These are phyloP conservation scores for Gaeumannomyces sp. DNA, from an alignment of 2,329 filamentous ascomycete species.

Conservation along the genomic window DNA sequence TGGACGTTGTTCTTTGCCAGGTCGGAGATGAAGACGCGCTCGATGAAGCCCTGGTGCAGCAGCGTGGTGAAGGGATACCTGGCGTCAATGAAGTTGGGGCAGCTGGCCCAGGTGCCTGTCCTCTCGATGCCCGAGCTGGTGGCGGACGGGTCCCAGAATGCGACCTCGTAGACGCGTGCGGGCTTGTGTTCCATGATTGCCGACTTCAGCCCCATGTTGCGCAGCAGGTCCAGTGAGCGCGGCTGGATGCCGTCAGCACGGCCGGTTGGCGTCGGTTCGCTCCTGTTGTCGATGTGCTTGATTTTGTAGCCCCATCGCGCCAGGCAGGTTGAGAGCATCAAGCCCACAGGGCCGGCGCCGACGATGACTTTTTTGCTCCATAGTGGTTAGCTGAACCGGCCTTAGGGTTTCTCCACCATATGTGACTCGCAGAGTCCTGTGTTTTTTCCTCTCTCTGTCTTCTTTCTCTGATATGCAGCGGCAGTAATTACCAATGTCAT, in stretches of 20 bases:
- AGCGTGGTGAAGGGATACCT: constrained; percentile 66
- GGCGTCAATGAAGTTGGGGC: constrained; percentile 74
- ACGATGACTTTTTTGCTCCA: constrained; percentile 61
- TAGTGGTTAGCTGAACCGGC: neutral
- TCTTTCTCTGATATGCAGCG: neutral
- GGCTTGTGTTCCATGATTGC: constrained; percentile 83
- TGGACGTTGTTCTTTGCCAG: constrained; percentile 53
- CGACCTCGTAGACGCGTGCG: constrained; percentile 75
- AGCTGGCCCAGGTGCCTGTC: constrained; percentile 77
- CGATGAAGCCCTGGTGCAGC: constrained; percentile 65
- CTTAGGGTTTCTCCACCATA: neutral
- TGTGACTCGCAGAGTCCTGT: no score
- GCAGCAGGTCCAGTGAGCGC: constrained; percentile 76
- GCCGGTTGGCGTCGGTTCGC: constrained; percentile 77
- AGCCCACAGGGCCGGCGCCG: constrained; percentile 81
- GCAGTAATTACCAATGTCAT: constrained; percentile 18
- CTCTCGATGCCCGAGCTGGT: constrained; percentile 53
- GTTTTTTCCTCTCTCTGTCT: neutral
- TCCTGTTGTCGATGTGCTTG: constrained; percentile 88
- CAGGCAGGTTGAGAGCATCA: constrained; percentile 81
- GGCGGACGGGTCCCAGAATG: constrained; percentile 62
- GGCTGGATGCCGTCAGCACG: constrained; percentile 91
- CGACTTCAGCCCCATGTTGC: constrained; percentile 85
- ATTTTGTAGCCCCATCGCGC: constrained; percentile 92
- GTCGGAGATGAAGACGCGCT: constrained; percentile 63